Conservation (phyloP, 2,329 filamentous ascomycete species). For the Diaporthe velutina region DNA sequence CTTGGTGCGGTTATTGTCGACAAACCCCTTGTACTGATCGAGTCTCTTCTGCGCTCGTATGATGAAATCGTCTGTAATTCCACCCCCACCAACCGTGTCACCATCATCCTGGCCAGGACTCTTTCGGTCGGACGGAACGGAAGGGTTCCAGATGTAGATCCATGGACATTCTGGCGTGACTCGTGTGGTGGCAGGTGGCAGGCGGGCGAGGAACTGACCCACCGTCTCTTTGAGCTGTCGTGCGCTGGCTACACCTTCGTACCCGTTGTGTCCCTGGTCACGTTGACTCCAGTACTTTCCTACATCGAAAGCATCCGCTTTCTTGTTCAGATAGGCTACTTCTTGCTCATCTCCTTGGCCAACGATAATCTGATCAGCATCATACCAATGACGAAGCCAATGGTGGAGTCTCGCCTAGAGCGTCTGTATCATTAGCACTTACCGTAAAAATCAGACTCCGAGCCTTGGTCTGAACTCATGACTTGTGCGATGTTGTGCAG, state of each 20-base stretch:
- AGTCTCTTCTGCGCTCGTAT: neutral
- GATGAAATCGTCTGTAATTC: neutral
- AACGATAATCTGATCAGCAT: neutral
- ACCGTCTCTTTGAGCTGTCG: conserved; percentile 4
- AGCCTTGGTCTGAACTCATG: neutral
- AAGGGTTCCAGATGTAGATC: conserved; percentile 18
- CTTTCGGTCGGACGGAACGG: neutral
- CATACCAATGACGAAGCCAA: neutral
- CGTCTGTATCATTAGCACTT: neutral
- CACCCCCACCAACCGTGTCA: neutral
- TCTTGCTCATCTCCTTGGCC: neutral
- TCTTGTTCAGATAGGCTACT: neutral
- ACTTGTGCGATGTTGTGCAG: neutral
- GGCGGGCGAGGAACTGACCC: neutral
- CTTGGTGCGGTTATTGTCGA: neutral
- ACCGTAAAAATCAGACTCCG: conserved; percentile 5
- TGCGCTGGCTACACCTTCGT: neutral
- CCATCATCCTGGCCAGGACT: neutral
- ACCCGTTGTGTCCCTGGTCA: neutral
- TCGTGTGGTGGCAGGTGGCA: neutral
- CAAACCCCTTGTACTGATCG: neutral
- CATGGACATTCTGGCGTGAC: neutral
- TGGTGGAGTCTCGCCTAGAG: neutral
- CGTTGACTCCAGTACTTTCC: neutral
- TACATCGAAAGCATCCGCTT: neutral